A percentile compares a stretch with the other conserved stretches of the same genome.
Evolutionary conservation across 1,139 yeast genomes (phyloP).

Genomic region (Geotrichum candidum): DNA sequence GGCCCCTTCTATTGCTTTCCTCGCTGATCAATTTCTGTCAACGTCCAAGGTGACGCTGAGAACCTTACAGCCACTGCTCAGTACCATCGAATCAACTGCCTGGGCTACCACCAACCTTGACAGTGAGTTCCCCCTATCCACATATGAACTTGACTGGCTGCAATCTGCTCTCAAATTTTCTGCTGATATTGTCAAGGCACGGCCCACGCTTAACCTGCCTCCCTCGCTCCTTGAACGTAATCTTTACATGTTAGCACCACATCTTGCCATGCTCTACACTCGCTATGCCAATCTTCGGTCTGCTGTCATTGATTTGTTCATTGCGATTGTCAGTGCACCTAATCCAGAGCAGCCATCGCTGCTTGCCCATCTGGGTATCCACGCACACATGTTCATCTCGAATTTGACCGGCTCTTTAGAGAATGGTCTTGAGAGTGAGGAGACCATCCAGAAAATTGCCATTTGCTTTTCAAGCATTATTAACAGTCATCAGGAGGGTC

Average conservation of each 20-base stretch:
- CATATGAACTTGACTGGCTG: slow-evolving; percentile 32
- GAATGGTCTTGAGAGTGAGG: slow-evolving; percentile 52
- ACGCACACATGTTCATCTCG: slow-evolving; percentile 54
- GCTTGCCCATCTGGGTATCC: slow-evolving; percentile 69
- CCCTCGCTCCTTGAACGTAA: slow-evolving; percentile 63
- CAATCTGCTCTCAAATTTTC: slow-evolving; percentile 39
- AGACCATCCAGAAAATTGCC: slow-evolving; percentile 47
- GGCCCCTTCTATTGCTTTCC: slow-evolving; percentile 44
- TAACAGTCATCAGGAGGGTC: slow-evolving; percentile 79
- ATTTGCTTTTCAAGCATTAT: slow-evolving; percentile 65
- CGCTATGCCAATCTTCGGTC: slow-evolving; percentile 45
- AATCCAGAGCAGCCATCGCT: slow-evolving; percentile 60
- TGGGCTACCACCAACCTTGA: slow-evolving; percentile 39
- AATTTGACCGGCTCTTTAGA: slow-evolving; percentile 57
- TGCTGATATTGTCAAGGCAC: slow-evolving; percentile 46
- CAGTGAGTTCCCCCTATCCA: slow-evolving; percentile 36
- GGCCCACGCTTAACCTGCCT: slow-evolving; percentile 44
- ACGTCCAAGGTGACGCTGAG: slow-evolving; percentile 48
- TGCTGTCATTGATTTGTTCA: slow-evolving; percentile 51
- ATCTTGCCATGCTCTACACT: slow-evolving; percentile 56
- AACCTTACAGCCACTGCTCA: slow-evolving; percentile 51
- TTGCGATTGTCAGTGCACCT: slow-evolving; percentile 54
- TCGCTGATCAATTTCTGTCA: slow-evolving; percentile 54
- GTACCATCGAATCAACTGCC: slow-evolving; percentile 47
- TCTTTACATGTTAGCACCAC: slow-evolving; percentile 52